Conservation (phyloP, 192 early-diverging fungal species). For the Coemansia biformis region DNA sequence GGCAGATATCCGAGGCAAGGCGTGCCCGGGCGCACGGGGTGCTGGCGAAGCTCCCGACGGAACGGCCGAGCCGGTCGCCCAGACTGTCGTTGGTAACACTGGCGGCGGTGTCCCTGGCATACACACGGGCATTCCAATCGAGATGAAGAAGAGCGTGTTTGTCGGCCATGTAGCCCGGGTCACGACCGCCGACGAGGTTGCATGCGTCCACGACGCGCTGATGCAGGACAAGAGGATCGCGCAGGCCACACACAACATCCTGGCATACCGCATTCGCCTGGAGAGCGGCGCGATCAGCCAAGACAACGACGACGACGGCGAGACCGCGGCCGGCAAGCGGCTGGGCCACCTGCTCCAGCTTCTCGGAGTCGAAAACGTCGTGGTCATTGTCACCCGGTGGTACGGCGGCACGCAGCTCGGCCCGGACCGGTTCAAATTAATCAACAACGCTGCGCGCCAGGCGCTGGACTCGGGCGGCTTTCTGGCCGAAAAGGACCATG, state of each 20-base stretch:
- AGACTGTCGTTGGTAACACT: too few relatives aligned
- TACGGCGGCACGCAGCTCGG: conserved; percentile 85
- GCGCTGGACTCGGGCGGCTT: conserved; percentile 65
- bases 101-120: conserved; percentile 3
- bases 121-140: conserved; percentile 37
- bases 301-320: conserved; percentile 92
- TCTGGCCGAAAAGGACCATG: conserved; percentile 11
- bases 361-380: conserved; percentile 61
- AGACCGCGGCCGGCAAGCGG: conserved; percentile 83
- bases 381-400: conserved; percentile 82
- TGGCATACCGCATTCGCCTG: conserved; percentile 74
- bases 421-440: conserved; percentile 85
- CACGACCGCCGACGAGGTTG: conserved; percentile 53
- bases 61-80: too few relatives aligned
- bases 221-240: conserved; percentile 71
- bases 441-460: conserved; percentile 75
- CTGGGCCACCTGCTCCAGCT: conserved; percentile 79
- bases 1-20: too few relatives aligned
- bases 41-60: too few relatives aligned
- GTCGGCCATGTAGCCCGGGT: conserved; percentile 70
- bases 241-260: conserved; percentile 86
- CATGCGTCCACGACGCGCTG: conserved; percentile 41
- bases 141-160: conserved; percentile 82
- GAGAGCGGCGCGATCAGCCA: conserved; percentile 49
- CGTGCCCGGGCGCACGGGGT: too few relatives aligned